Evolutionary conservation across 371 early-diverging fungal species (phyloP).

Genomic region (Smittium mucronatum): DNA sequence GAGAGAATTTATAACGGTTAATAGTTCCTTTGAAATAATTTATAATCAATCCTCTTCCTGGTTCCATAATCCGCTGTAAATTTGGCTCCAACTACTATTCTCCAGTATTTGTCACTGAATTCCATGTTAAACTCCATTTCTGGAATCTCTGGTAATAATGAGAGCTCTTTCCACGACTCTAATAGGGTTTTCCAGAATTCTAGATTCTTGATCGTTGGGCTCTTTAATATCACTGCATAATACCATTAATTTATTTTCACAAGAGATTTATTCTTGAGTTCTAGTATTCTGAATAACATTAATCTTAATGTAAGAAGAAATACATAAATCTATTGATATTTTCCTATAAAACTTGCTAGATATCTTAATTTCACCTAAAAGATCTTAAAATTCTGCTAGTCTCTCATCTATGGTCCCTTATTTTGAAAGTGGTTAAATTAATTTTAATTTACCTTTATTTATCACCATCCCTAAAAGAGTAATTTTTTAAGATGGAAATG

Average conservation of each 20-base stretch:
- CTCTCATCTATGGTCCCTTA: not conserved
- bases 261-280: not conserved
- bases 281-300: not conserved
- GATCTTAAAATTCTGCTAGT: not conserved
- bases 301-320: not conserved
- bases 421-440: not conserved
- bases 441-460: not conserved
- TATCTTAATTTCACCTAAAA: not conserved
- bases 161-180: not conserved
- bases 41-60: not conserved
- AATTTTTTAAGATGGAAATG: not conserved
- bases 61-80: not conserved
- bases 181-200: not conserved
- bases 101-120: not conserved
- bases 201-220: not conserved
- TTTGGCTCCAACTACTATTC: not conserved
- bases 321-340: not conserved
- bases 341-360: not conserved
- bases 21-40: not conserved
- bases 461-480: not conserved
- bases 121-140: not conserved
- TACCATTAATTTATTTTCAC: not conserved
- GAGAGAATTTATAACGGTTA: not conserved
- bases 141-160: not conserved
- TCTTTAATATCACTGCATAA: not conserved